Evolutionary conservation across 441 rosid species (phyloP), one percentile per base, ranked within the genome.

Genomic region (Aleurites moluccanus): DNA sequence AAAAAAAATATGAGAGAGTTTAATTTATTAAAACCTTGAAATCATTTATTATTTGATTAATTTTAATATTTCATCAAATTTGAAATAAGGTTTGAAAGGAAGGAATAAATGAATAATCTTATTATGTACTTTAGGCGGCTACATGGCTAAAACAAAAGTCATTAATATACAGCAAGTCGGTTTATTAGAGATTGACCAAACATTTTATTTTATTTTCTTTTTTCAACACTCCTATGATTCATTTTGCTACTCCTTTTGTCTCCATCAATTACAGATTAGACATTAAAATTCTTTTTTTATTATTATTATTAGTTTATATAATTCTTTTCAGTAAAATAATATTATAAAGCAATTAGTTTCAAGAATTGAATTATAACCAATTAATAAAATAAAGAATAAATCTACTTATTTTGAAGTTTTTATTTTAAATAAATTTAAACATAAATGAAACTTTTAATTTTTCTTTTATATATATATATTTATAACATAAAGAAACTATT

Each of bases 241-340:
- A 55, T 73, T 60, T 20, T 52, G 30, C 49, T 53, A 20, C 40
- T 70, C 65, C 60, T 70, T 61, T 66, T 66, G 78, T 77, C 80
- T 70, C 65, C 69, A 69, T 73, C 42, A 52, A 78, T 57, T 64
- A 11, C 30, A 70, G 73, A 66, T 40, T 70, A 61, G 70, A 77
- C 66, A 10, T 20, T 14, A 44, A 67, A n/a, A 0, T 11, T 6
- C 59, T 20, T 14, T 3, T 10, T 27, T 1, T 59, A n/a, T 11
- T 27, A 8, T 59, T 21, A 13, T 14, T n/a, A 40, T 10, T 16
- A 1, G 15, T 8, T 8, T 21, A 57, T n/a, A 57, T 25, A 23
- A 10, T 57, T 59, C 15, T 59, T 23, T 23, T 25, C 30, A 27
- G 27, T 11, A 10, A 28, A 27, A 59, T 40, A 40, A 40, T 6